Evolutionary conservation across 192 early-diverging fungal species (phyloP), one percentile per base, ranked within the genome.

Genomic region (Paraglomus brasilianum): DNA sequence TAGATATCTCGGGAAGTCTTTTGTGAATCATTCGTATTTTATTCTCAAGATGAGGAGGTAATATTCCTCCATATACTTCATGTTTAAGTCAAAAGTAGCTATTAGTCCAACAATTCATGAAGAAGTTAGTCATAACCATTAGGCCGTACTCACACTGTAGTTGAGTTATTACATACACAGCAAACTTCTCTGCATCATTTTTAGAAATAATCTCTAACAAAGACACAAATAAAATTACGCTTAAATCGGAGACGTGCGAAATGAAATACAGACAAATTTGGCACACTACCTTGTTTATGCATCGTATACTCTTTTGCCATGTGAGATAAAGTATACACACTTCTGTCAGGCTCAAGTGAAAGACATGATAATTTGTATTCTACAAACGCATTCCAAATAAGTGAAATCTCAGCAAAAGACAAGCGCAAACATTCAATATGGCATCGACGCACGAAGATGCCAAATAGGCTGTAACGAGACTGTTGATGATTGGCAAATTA

Each of bases 21-120:
- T 69, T 17, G 38, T 69, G 53, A 40, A 69, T 69, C 22, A 43
- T 9, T 38, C 67, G 55, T 21, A 58, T 59, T 46, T 47, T 56
- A 1, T 8, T 48, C 48, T 69, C 67, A 69, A 69, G 21, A 19
- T 69, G 53, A 21, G 22, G 8, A 40, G 67, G 52, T 39, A 69
- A 22, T 39, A 69, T 36, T 30, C 67, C 55, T 15, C 67, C 67
- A 58, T 69, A 69, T 69, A 58, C 66, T 68, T 13, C 55, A 8
- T 38, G 8, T 22, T 42, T 45, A 42, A 17, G 13, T 30, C n/a
- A 38, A 41, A 30, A 41, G 19, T 41, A 8, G 8, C 46, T 5
- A 43, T 22, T 43, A 42, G 14, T 42, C 17, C 14, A 43, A 30
- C 17, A 44, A 46, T 62, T 45, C 42, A 13, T 36, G 46, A 46